These are phyloP conservation scores for Pestalotiopsis sp. DNA, from an alignment of 2,329 filamentous ascomycete genomes.

Conservation along the genomic window DNA sequence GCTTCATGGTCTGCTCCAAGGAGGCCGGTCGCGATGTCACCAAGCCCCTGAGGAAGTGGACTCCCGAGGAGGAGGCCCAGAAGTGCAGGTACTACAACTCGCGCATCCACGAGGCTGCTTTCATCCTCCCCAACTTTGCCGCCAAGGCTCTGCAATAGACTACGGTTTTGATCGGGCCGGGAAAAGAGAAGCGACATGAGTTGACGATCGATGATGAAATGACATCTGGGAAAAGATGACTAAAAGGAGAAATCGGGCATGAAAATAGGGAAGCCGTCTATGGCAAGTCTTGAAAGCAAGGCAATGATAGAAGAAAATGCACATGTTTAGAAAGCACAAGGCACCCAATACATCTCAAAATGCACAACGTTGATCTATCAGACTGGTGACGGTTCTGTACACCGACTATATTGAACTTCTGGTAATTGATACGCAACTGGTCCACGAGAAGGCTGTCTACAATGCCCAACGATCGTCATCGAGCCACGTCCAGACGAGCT, in stretches of 20 bases:
- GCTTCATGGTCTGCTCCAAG: constrained; percentile 99
- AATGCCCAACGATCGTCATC: no score
- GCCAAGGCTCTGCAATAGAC: constrained; percentile 69
- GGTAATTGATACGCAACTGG: no score
- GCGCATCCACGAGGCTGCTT: constrained; percentile 93
- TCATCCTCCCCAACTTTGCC: constrained; percentile 91
- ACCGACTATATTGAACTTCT: no score
- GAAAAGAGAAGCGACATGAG: not conserved
- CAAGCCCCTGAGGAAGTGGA: constrained; percentile 81
- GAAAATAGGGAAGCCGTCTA: not conserved
- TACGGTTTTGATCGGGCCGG: not conserved
- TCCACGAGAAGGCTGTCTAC: no score
- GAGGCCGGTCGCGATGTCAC: constrained; percentile 81
- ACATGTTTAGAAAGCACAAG: not conserved
- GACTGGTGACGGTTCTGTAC: no score
- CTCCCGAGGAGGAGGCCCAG: constrained; percentile 85
- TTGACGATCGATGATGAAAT: not conserved
- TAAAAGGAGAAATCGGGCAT: not conserved
- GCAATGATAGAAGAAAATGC: not conserved
- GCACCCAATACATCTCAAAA: not conserved
- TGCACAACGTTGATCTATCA: not conserved
- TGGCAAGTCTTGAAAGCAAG: not conserved
- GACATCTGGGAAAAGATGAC: not conserved
- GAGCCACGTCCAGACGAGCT: no score
- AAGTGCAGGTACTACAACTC: constrained; percentile 97